Conservation (phyloP, 768 basidiomycete species). For the Suillus plorans region DNA sequence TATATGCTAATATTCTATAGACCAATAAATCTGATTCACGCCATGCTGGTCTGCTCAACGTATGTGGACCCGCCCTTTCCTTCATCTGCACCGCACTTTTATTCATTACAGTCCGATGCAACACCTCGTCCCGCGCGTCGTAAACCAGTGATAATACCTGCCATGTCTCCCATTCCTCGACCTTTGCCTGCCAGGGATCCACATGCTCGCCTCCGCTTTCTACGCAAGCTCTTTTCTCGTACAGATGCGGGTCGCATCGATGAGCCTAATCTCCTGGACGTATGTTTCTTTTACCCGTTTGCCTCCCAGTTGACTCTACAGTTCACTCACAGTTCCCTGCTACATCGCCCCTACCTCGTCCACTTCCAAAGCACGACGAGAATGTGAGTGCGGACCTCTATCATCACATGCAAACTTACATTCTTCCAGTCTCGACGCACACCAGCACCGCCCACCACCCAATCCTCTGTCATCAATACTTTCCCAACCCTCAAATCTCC, state of each 20-base stretch:
- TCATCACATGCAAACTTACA: neutral
- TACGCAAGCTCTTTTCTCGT: neutral
- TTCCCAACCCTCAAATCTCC: neutral
- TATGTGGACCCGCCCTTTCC: neutral
- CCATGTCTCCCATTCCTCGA: neutral
- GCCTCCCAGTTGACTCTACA: neutral
- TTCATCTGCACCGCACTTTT: neutral
- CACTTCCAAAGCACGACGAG: neutral
- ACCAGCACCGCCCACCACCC: neutral
- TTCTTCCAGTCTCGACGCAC: neutral
- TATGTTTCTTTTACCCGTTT: neutral
- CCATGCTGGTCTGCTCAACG: neutral
- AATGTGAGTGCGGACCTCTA: neutral
- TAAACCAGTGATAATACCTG: neutral
- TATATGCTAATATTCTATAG: neutral
- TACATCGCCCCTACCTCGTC: neutral
- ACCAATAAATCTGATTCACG: neutral
- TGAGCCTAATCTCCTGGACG: neutral
- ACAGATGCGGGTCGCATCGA: neutral
- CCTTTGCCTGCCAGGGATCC: neutral
- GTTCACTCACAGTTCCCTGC: neutral
- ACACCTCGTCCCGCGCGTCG: neutral
- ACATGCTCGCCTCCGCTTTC: neutral
- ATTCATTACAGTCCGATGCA: neutral
- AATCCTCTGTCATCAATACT: neutral